Base-by-base conservation (phyloP, 495 filamentous ascomycete species). In the Penicillium cinerascens region DNA sequence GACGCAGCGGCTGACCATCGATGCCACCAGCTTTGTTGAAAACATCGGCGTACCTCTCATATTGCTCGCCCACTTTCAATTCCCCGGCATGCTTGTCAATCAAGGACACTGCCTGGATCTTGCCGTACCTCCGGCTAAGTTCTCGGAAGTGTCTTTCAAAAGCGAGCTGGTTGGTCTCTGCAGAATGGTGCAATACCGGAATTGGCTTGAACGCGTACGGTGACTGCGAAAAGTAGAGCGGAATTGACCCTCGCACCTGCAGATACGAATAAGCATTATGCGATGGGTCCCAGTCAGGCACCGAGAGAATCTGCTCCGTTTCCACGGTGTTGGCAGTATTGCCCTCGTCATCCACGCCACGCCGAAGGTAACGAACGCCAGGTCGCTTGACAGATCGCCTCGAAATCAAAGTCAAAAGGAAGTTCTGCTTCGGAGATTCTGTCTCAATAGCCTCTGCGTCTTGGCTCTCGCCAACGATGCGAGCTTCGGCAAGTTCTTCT, bases 131-230 rank as follows among this genome's bases (percentile, higher is more conserved):
- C 27, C 76, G 71, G 20, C 71, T 62, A 2, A 96, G 58, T 16
- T 77, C 78, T 13, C 79, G 75, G 61, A 97, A 92, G 61, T 97
- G 92, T 61, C 81, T 80, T 41, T 78, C 80, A 61, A 96, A 87
- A 1, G 92, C 92, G 29, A 78, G 63, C 36, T 82, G 83, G 51
- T 97, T 97, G 5, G 82, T 81, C 29, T 87, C 83, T 2, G 77
- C 65, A 1, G 88, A 90, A 58, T 91, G 89, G 58, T 89, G 86
- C 33, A 95, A 65, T 15, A 88, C 79, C 0, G 93, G 91, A 22
- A 89, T 71, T 0, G 93, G 93, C 63, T 95, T 96, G 55, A 98
- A 85, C 4, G 88, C 87, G 64, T 95, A 97, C 2, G 93, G 91
- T 0, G 85, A 87, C 66, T 98, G 93, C 0, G 91, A 90, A 61